These are phyloP conservation scores for Neopestalotiopsis sp. DNA, from an alignment of 2,329 filamentous ascomycete species.

Conservation along the genomic window DNA sequence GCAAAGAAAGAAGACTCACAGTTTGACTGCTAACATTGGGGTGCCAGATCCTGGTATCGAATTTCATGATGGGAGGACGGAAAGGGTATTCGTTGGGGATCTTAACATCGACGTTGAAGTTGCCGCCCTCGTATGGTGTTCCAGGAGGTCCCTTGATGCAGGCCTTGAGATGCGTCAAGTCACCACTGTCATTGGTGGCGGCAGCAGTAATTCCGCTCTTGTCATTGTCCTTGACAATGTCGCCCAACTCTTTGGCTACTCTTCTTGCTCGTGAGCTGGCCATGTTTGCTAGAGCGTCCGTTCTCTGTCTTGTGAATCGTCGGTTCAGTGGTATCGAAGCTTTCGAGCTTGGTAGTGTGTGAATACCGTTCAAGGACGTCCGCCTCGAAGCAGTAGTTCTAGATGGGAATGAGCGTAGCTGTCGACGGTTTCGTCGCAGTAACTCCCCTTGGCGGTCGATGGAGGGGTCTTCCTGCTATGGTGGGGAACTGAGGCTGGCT, in stretches of 20 bases:
- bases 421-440: neutral
- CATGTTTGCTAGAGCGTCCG: conserved; percentile 7
- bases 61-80: conserved; percentile 87
- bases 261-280: conserved; percentile 56
- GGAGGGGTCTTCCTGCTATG: too few species aligned
- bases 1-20: conserved; percentile 54
- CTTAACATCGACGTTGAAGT: conserved; percentile 80
- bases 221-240: conserved; percentile 71
- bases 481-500: too few species aligned
- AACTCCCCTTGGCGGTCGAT: too few species aligned
- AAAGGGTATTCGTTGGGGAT: conserved; percentile 94
- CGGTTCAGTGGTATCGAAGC: too few species aligned
- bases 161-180: conserved; percentile 83
- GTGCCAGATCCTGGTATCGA: conserved; percentile 94
- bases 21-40: conserved; percentile 96
- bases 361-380: too few species aligned
- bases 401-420: too few species aligned
- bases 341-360: too few species aligned
- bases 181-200: conserved; percentile 62
- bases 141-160: conserved; percentile 86
- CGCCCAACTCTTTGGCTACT: conserved; percentile 76
- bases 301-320: neutral
- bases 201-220: conserved; percentile 78
- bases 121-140: conserved; percentile 90
- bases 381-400: too few species aligned